A percentile compares a stretch with the other conserved stretches of the same genome.
phyloP scores from a whole-genome alignment of 2,329 filamentous ascomycete species.

The Whalleya microplaca region DNA sequence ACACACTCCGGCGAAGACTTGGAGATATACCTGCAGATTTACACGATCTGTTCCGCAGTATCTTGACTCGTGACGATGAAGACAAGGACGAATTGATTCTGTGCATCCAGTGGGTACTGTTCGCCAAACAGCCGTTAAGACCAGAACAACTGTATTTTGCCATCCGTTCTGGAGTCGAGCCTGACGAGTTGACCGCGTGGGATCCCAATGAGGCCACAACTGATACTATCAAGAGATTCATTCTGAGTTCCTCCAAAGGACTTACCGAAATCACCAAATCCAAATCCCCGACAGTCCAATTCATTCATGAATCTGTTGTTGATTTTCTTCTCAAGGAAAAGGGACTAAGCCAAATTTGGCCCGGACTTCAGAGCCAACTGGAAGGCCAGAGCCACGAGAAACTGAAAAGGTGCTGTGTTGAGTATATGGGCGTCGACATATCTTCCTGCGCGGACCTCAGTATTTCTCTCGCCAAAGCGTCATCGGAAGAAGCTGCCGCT shows the following conservation, averaged over 20 bases:
- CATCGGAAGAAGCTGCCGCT: neutral
- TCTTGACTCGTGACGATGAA: constrained; percentile 41
- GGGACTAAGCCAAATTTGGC: constrained; percentile 38
- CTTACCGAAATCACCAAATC: constrained; percentile 47
- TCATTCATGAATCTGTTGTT: constrained; percentile 56
- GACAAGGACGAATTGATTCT: constrained; percentile 38
- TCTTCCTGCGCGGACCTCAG: neutral
- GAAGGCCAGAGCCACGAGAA: constrained; percentile 44
- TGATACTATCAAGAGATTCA: constrained; percentile 36
- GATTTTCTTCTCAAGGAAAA: constrained; percentile 49
- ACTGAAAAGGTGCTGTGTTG: constrained; percentile 42
- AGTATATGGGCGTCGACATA: neutral
- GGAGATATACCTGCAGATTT: constrained; percentile 44
- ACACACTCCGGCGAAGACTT: constrained; percentile 38
- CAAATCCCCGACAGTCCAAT: constrained; percentile 45
- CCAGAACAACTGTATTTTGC: constrained; percentile 44
- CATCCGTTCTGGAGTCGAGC: constrained; percentile 32
- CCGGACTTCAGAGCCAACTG: constrained; percentile 38
- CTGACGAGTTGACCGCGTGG: constrained; percentile 24
- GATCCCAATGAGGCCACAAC: constrained; percentile 26
- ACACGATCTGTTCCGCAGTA: constrained; percentile 45
- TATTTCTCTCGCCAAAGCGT: neutral
- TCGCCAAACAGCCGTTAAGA: constrained; percentile 39
- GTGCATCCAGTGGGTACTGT: constrained; percentile 47
- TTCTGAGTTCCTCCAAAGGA: constrained; percentile 53